These are phyloP conservation scores for Fusarium sublunatum DNA, from an alignment of 2,329 filamentous ascomycete species.

Conservation along the genomic window DNA sequence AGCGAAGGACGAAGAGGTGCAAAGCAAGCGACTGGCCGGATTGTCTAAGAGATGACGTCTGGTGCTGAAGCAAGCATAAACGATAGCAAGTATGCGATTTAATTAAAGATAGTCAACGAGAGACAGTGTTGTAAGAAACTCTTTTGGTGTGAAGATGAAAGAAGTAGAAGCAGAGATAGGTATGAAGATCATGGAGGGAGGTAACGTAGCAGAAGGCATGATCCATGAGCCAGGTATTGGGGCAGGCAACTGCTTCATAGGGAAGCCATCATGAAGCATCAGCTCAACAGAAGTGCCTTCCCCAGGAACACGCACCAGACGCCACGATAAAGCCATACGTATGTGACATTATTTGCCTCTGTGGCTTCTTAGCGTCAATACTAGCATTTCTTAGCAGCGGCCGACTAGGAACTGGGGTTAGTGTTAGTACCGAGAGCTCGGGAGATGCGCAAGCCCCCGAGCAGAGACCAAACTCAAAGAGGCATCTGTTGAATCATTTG, in stretches of 20 bases:
- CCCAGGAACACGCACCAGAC: neutral
- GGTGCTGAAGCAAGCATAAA: neutral
- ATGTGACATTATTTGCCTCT: neutral
- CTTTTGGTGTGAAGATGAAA: neutral
- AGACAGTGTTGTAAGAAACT: neutral
- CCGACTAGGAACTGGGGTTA: constrained; percentile 25
- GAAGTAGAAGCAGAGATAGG: neutral
- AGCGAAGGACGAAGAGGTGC: neutral
- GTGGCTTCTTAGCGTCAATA: neutral
- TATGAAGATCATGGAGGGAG: neutral
- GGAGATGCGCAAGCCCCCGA: constrained; percentile 39
- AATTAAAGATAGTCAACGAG: constrained; percentile 11
- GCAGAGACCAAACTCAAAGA: constrained; percentile 23
- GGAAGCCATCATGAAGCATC: constrained; percentile 17
- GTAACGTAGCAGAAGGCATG: neutral
- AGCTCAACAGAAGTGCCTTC: too few relatives aligned
- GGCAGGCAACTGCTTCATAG: constrained; percentile 6
- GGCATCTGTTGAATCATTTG: constrained; percentile 16
- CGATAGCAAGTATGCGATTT: neutral
- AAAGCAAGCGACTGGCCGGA: neutral
- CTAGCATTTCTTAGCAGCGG: constrained; percentile 13
- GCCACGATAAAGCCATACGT: neutral
- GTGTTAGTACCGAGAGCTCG: constrained; percentile 26
- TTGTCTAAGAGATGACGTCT: neutral
- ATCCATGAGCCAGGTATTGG: constrained; percentile 25